Evolutionary conservation across 257 asterid genomes (phyloP).

Genomic region (Fraxinus quadrangulata): DNA sequence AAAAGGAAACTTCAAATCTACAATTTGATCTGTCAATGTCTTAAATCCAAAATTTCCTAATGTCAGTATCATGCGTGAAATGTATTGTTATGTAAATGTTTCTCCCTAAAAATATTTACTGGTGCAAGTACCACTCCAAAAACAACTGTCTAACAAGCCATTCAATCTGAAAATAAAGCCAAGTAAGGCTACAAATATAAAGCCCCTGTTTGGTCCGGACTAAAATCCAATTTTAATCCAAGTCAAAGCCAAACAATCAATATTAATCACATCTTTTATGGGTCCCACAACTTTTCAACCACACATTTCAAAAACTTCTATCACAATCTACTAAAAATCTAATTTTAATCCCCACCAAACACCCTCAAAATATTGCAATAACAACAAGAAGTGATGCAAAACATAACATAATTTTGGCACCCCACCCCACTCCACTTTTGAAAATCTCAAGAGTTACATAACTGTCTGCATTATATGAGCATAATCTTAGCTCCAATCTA

Average conservation of each 20-base stretch:
- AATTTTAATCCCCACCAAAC: too few species aligned
- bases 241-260: too few species aligned
- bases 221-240: too few species aligned
- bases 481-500: background rate
- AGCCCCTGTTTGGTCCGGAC: too few species aligned
- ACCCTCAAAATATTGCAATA: background rate
- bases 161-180: background rate
- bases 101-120: background rate
- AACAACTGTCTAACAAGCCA: background rate
- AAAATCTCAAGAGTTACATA: background rate
- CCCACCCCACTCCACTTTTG: background rate
- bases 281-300: too few species aligned
- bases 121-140: background rate
- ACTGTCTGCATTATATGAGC: background rate
- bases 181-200: background rate
- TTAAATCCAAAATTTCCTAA: background rate
- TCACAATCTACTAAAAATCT: too few species aligned
- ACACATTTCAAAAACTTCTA: too few species aligned
- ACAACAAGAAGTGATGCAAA: background rate
- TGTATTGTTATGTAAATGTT: background rate
- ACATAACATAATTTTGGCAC: background rate
- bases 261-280: too few species aligned
- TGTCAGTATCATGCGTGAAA: background rate
- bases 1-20: background rate
- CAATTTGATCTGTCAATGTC: background rate